Evolutionary conservation across 768 basidiomycete genomes (phyloP).

Genomic region (Tricholoma terreum): DNA sequence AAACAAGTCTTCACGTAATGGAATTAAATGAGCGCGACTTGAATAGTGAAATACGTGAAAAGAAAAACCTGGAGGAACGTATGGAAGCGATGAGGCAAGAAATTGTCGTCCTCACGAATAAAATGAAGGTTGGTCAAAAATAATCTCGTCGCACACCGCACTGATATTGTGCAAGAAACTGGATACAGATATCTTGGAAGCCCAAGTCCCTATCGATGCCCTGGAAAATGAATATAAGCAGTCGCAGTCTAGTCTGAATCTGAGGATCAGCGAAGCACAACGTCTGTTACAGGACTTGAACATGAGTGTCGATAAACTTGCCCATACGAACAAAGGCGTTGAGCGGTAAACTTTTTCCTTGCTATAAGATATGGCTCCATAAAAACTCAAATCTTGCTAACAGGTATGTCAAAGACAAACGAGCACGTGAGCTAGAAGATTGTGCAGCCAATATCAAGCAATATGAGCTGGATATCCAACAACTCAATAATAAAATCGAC

Average conservation of each 20-base stretch:
- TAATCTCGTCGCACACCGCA: background rate
- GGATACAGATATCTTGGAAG: slow-evolving; percentile 56
- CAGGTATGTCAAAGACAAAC: slow-evolving; percentile 75
- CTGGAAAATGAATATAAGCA: slow-evolving; percentile 56
- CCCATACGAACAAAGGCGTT: slow-evolving; percentile 55
- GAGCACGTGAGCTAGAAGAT: slow-evolving; percentile 57
- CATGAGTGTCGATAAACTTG: slow-evolving; percentile 59
- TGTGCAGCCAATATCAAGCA: slow-evolving; percentile 52
- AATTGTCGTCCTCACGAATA: slow-evolving; percentile 38
- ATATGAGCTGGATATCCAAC: slow-evolving; percentile 35
- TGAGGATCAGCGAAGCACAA: slow-evolving; percentile 52
- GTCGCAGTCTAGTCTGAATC: slow-evolving; percentile 46
- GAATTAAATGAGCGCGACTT: slow-evolving; percentile 60
- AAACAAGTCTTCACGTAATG: slow-evolving; percentile 60
- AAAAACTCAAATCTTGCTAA: background rate
- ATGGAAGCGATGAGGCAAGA: slow-evolving; percentile 60
- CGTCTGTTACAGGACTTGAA: slow-evolving; percentile 60
- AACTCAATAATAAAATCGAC: slow-evolving; percentile 37
- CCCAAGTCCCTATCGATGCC: slow-evolving; percentile 60
- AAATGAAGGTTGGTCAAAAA: slow-evolving; percentile 45
- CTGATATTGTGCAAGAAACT: slow-evolving; percentile 45
- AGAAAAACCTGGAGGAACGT: slow-evolving; percentile 50
- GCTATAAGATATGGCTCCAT: background rate
- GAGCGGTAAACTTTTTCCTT: slow-evolving; percentile 51
- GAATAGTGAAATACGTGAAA: slow-evolving; percentile 56